These are phyloP conservation scores for Russula abietina DNA, from an alignment of 768 basidiomycete genomes.

Conservation along the genomic window DNA sequence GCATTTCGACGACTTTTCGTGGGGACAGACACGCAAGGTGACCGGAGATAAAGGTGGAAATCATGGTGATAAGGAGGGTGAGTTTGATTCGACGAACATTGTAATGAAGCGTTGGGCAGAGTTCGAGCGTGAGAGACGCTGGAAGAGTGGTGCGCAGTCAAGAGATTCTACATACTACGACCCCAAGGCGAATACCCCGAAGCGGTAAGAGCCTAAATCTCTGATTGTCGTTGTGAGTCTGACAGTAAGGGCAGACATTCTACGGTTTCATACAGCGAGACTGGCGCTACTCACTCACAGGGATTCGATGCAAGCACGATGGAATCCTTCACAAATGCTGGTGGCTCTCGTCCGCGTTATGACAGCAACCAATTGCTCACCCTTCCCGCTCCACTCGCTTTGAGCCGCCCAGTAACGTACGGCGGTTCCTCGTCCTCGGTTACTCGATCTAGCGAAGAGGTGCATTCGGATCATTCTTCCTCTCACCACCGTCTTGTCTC, in stretches of 20 bases:
- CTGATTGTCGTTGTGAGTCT: conserved; percentile 9
- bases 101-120: conserved; percentile 99
- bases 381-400: conserved; percentile 68
- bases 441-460: conserved; percentile 32
- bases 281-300: conserved; percentile 49
- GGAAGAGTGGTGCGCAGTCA: conserved; percentile 82
- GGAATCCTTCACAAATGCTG: conserved; percentile 45
- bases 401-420: conserved; percentile 39
- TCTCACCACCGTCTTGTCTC: conserved; percentile 41
- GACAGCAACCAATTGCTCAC: conserved; percentile 68
- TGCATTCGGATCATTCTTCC: conserved; percentile 38
- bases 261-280: conserved; percentile 69
- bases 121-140: conserved; percentile 92
- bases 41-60: conserved; percentile 48
- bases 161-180: conserved; percentile 72
- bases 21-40: conserved; percentile 88
- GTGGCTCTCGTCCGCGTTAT: conserved; percentile 48
- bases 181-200: conserved; percentile 40
- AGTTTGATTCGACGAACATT: conserved; percentile 93
- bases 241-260: conserved; percentile 57
- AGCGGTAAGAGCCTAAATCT: conserved; percentile 46
- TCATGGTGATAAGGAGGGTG: conserved; percentile 93
- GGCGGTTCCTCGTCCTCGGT: conserved; percentile 34
- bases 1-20: conserved; percentile 98
- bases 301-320: conserved; percentile 54